Evolutionary conservation across 805 yeast species (phyloP).

Genomic region (Starmerella lactis-condensi): DNA sequence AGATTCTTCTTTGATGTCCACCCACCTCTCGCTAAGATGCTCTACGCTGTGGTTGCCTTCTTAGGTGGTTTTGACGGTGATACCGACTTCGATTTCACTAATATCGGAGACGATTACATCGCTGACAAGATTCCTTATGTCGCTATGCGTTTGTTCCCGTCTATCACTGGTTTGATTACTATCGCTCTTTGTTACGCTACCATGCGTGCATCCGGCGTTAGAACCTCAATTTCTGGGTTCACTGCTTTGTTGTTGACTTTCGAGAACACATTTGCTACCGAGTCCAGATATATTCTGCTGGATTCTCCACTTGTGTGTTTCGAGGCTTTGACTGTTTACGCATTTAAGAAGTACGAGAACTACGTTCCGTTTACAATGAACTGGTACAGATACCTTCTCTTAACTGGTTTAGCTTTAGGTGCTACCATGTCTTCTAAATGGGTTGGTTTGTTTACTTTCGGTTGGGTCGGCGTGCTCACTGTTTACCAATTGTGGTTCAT

Average conservation of each 20-base stretch:
- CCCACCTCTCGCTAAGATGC: slow-evolving; percentile 50
- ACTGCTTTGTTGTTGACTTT: slow-evolving; percentile 36
- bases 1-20: slow-evolving; percentile 51
- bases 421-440: slow-evolving; percentile 44
- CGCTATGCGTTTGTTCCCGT: slow-evolving; percentile 40
- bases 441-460: slow-evolving; percentile 49
- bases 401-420: slow-evolving; percentile 35
- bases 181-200: slow-evolving; percentile 37
- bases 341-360: slow-evolving; percentile 33
- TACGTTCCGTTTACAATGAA: slow-evolving; percentile 27
- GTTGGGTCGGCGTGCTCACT: slow-evolving; percentile 40
- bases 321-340: slow-evolving; percentile 31
- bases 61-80: slow-evolving; percentile 36
- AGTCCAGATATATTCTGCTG: slow-evolving; percentile 35
- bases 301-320: slow-evolving; percentile 30
- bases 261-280: slow-evolving; percentile 49
- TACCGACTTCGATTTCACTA: slow-evolving; percentile 25
- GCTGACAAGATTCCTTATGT: slow-evolving; percentile 31
- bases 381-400: slow-evolving; percentile 37
- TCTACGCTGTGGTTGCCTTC: slow-evolving; percentile 36
- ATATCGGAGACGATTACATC: slow-evolving; percentile 30
- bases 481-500: slow-evolving; percentile 43
- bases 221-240: slow-evolving; percentile 31
- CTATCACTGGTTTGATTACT: slow-evolving; percentile 34
- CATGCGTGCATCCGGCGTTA: slow-evolving; percentile 37